Conservation (phyloP, 176 grass and related monocot genomes). For the Phoenix dactylifera region DNA sequence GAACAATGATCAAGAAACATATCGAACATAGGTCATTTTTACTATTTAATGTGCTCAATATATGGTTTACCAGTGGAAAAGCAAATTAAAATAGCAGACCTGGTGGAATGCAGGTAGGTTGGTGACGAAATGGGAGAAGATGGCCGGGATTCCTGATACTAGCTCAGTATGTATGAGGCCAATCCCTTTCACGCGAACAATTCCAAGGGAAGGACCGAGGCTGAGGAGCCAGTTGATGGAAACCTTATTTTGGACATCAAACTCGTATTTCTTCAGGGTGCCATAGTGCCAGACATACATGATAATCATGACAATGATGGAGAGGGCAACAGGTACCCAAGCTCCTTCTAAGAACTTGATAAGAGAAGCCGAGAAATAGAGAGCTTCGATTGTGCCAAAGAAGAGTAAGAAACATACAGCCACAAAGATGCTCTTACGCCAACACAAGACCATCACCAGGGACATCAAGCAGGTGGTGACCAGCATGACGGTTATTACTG, state of each 20-base stretch:
- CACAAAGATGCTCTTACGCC: conserved; percentile 82
- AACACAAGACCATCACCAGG: conserved; percentile 84
- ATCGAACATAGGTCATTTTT: too few relatives aligned
- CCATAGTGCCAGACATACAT: conserved; percentile 98
- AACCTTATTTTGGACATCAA: conserved; percentile 83
- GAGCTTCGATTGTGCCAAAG: conserved; percentile 85
- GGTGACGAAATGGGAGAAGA: conserved; percentile 96
- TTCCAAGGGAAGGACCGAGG: conserved; percentile 57
- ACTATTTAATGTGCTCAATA: too few relatives aligned
- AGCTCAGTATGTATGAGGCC: conserved; percentile 82
- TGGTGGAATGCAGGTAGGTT: conserved; percentile 95
- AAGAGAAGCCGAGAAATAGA: conserved; percentile 84
- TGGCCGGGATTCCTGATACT: conserved; percentile 76
- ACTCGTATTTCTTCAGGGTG: conserved; percentile 88
- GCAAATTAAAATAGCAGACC: conserved; percentile 21
- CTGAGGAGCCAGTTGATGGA: conserved; percentile 89
- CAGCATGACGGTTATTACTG: conserved; percentile 97
- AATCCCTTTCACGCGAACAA: conserved; percentile 78
- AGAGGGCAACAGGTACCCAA: conserved; percentile 69
- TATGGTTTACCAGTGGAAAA: neutral
- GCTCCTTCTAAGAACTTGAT: conserved; percentile 89
- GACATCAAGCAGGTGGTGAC: conserved; percentile 97
- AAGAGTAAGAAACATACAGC: conserved; percentile 75
- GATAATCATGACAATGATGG: conserved; percentile 68
- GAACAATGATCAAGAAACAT: neutral